Percentiles rank a stretch among this genome's conserved stretches.
Evolutionary conservation across 2,329 filamentous ascomycete genomes (phyloP).

Genomic region (Pyricularia sp.): DNA sequence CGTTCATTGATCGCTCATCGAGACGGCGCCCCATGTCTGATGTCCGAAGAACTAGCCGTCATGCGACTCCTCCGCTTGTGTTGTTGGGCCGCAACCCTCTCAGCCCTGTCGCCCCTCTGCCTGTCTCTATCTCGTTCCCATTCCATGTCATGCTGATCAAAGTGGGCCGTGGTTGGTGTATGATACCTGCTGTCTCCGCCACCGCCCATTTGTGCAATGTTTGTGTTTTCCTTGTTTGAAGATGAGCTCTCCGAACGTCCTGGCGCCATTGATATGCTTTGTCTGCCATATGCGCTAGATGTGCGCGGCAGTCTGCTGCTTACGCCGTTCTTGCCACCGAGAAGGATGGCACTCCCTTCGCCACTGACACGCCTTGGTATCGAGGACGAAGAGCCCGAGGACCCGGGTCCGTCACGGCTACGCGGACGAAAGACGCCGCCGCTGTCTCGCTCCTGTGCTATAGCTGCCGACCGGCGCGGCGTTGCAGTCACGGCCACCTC

Average conservation of each 20-base stretch:
- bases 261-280: slow-evolving; percentile 14
- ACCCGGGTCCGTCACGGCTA: slow-evolving; percentile 18
- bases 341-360: slow-evolving; percentile 15
- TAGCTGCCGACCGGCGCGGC: slow-evolving; percentile 17
- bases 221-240: slow-evolving; percentile 16
- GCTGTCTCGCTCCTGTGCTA: slow-evolving; percentile 29
- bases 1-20: not conserved
- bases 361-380: slow-evolving; percentile 22
- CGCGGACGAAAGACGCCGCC: slow-evolving; percentile 20
- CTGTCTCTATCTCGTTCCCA: not conserved
- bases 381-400: slow-evolving; percentile 14
- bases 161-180: not conserved
- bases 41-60: slow-evolving; percentile 1
- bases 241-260: slow-evolving; percentile 15
- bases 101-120: slow-evolving; percentile 5
- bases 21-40: not conserved
- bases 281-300: slow-evolving; percentile 16
- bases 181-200: not conserved
- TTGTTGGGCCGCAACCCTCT: slow-evolving; percentile 5
- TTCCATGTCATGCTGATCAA: not conserved
- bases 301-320: slow-evolving; percentile 19
- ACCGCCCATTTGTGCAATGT: not conserved
- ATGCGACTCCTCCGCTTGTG: slow-evolving; percentile 2
- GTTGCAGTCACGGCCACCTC: slow-evolving; percentile 36
- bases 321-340: slow-evolving; percentile 7